Conservation (phyloP, 768 basidiomycete genomes). For the Tylopilus vinaceipallidus region DNA sequence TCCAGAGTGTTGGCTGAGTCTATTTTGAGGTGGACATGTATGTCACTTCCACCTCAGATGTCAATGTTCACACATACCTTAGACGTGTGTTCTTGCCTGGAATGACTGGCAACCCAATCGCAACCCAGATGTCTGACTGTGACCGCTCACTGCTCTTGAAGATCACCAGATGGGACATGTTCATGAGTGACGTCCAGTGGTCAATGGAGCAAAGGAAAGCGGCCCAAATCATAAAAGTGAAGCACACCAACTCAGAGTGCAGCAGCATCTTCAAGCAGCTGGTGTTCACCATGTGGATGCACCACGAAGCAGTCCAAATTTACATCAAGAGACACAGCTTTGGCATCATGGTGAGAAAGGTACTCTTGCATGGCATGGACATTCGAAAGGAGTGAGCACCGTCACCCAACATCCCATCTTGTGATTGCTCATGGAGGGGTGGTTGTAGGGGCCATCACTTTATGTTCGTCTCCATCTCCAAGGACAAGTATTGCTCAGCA, state of each 20-base stretch:
- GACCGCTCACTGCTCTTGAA: background rate
- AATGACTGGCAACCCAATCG: background rate
- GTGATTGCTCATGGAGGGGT: too few species aligned
- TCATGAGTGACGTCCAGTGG: background rate
- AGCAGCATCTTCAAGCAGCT: too few species aligned
- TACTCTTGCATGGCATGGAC: too few species aligned
- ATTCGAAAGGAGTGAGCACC: too few species aligned
- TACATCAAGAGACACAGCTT: too few species aligned
- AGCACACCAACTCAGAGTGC: background rate
- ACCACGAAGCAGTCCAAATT: too few species aligned
- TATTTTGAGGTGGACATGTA: background rate
- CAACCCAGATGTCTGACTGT: background rate
- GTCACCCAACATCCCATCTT: too few species aligned
- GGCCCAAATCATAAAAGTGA: background rate
- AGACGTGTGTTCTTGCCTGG: background rate
- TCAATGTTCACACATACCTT: background rate
- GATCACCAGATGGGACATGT: background rate
- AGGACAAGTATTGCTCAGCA: background rate
- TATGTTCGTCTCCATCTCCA: background rate
- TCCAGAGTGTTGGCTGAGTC: background rate
- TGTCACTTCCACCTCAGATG: background rate
- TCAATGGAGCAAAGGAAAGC: background rate
- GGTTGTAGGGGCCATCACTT: background rate
- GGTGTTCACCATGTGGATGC: too few species aligned
- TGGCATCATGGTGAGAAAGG: too few species aligned